Conservation (phyloP, 495 filamentous ascomycete genomes). For the Daldinia concentrica region DNA sequence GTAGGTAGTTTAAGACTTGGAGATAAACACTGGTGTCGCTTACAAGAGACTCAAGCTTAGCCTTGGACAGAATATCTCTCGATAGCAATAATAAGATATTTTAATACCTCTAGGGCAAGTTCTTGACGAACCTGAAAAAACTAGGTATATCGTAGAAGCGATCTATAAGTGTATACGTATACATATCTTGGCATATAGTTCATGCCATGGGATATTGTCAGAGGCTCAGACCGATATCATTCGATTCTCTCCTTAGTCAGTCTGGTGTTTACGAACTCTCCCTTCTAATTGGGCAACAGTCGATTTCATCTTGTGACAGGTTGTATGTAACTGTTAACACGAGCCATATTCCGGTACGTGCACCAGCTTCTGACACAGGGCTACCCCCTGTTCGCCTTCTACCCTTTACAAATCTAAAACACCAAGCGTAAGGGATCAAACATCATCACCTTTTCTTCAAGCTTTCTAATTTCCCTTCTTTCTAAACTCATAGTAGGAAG, state of each 20-base stretch:
- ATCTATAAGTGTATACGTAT: constrained; percentile 1
- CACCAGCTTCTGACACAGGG: constrained; percentile 19
- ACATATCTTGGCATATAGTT: constrained; percentile 14
- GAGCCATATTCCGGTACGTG: not conserved
- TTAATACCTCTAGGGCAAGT: not conserved
- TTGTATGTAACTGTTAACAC: constrained; percentile 13
- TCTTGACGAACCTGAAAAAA: not conserved
- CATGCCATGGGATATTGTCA: constrained; percentile 30
- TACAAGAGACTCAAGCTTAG: not conserved
- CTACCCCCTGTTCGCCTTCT: constrained; percentile 15
- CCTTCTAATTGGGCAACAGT: constrained; percentile 30
- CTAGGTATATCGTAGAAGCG: not conserved
- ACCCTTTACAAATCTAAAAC: constrained; percentile 54
- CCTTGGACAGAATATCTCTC: not conserved
- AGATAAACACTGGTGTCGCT: not conserved
- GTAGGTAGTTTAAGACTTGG: not conserved
- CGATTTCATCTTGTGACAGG: constrained; percentile 12
- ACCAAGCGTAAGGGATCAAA: constrained; percentile 49
- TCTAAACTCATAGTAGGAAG: constrained; percentile 20
- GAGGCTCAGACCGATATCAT: constrained; percentile 43
- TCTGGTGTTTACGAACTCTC: constrained; percentile 29
- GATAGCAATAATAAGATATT: not conserved
- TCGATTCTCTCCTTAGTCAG: constrained; percentile 35
- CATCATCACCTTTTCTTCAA: constrained; percentile 39
- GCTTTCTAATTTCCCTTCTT: constrained; percentile 16